Evolutionary conservation across 176 grass and related monocot genomes (phyloP).

Genomic region (Oryza meridionalis): DNA sequence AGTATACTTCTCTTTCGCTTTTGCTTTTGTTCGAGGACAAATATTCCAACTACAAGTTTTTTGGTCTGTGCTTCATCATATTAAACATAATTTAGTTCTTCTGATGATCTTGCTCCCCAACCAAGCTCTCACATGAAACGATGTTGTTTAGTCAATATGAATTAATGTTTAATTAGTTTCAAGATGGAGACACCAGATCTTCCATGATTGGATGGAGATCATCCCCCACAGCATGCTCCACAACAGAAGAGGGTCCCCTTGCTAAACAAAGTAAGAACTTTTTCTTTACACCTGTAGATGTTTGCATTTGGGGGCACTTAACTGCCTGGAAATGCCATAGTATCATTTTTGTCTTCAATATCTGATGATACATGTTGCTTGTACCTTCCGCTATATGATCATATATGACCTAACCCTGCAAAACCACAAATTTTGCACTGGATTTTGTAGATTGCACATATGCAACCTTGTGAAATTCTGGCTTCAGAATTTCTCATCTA

Average conservation of each 20-base stretch:
- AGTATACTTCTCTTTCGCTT: background rate
- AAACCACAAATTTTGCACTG: too few species aligned
- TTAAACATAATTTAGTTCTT: conserved; percentile 15
- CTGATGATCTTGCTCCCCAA: conserved; percentile 3
- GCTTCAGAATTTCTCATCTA: background rate
- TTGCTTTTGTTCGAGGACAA: background rate
- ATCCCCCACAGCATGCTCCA: conserved; percentile 10
- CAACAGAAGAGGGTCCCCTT: background rate
- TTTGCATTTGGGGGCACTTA: background rate
- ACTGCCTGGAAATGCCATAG: background rate
- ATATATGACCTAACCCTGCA: background rate
- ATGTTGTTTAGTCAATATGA: conserved; percentile 1
- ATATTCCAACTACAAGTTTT: background rate
- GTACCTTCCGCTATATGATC: background rate
- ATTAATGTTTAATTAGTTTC: background rate
- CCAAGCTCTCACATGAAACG: conserved; percentile 21
- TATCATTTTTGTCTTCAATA: background rate
- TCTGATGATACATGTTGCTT: background rate
- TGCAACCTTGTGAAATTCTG: background rate
- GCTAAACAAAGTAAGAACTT: background rate
- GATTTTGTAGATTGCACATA: too few species aligned
- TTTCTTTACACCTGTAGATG: background rate
- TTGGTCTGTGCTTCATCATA: background rate
- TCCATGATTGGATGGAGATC: conserved; percentile 10
- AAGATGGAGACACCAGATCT: conserved; percentile 10